Percentiles rank a stretch among this genome's conserved stretches.
These are phyloP conservation scores for Phialemoniopsis sp. DNA, from an alignment of 2,329 filamentous ascomycete species.

Conservation along the genomic window DNA sequence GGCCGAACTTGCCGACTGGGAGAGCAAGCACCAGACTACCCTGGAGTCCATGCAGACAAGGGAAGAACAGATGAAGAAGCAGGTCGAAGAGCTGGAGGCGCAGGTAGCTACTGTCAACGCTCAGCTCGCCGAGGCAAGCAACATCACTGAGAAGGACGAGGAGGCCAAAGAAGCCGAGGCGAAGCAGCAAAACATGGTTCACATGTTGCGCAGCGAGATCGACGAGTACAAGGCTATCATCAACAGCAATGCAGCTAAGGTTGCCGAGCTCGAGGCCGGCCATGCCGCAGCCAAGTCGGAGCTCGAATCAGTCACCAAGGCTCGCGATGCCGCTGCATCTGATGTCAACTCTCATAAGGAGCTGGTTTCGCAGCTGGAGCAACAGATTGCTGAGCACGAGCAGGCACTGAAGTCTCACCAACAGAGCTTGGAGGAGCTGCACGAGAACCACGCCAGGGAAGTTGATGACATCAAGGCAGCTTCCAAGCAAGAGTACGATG, in stretches of 20 bases:
- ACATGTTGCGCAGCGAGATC: slow-evolving; percentile 67
- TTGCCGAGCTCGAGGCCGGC: slow-evolving; percentile 70
- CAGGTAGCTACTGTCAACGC: slow-evolving; percentile 51
- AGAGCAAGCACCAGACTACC: slow-evolving; percentile 68
- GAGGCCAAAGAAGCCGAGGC: slow-evolving; percentile 43
- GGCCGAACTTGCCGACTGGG: slow-evolving; percentile 69
- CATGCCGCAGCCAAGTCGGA: slow-evolving; percentile 63
- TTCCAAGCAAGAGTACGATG: slow-evolving; percentile 53
- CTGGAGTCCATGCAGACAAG: slow-evolving; percentile 68
- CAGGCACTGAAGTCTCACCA: slow-evolving; percentile 51
- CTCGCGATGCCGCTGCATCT: slow-evolving; percentile 46
- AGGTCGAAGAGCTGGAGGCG: slow-evolving; percentile 68
- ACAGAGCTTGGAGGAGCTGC: slow-evolving; percentile 44
- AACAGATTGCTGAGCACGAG: slow-evolving; percentile 57
- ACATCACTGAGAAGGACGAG: slow-evolving; percentile 27
- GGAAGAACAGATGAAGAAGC: slow-evolving; percentile 68
- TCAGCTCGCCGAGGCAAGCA: slow-evolving; percentile 35
- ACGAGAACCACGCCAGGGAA: slow-evolving; percentile 44
- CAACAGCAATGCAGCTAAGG: slow-evolving; percentile 61
- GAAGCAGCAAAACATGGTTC: slow-evolving; percentile 56
- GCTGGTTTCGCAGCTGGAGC: slow-evolving; percentile 49
- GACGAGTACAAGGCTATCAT: slow-evolving; percentile 77
- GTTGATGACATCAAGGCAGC: slow-evolving; percentile 36
- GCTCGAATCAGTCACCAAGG: slow-evolving; percentile 55
- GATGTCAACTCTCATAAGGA: slow-evolving; percentile 41